Percentiles rank a stretch among this genome's conserved stretches.
These are phyloP conservation scores for Cytospora chrysosperma DNA, from an alignment of 2,329 filamentous ascomycete species.

Conservation along the genomic window DNA sequence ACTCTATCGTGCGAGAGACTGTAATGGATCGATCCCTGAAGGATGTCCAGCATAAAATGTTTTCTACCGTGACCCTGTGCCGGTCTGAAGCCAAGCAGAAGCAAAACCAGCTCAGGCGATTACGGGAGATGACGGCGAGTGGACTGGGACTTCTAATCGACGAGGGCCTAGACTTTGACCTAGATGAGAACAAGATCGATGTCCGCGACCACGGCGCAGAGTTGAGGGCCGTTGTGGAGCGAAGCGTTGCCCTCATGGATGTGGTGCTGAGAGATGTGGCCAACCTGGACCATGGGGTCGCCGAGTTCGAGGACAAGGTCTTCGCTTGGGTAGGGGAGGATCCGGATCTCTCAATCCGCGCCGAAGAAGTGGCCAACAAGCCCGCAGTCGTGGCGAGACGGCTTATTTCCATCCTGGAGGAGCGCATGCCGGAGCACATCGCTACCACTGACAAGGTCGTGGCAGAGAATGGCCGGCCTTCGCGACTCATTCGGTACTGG, in stretches of 20 bases:
- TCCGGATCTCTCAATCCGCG: conserved; percentile 54
- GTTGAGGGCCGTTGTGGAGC: conserved; percentile 72
- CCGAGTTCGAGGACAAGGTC: conserved; percentile 65
- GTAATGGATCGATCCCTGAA: conserved; percentile 70
- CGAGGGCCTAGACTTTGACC: conserved; percentile 72
- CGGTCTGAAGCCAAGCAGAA: conserved; percentile 75
- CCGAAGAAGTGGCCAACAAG: conserved; percentile 47
- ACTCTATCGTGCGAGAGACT: conserved; percentile 73
- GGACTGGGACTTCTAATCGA: conserved; percentile 85
- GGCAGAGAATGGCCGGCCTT: conserved; percentile 70
- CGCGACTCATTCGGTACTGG: conserved; percentile 81
- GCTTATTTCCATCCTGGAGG: conserved; percentile 66
- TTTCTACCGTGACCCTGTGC: conserved; percentile 76
- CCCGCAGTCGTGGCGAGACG: conserved; percentile 64
- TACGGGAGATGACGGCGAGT: conserved; percentile 79
- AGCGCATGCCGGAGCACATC: conserved; percentile 67
- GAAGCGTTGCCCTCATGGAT: conserved; percentile 82
- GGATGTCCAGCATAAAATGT: conserved; percentile 68
- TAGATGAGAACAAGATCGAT: conserved; percentile 53
- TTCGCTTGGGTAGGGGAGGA: conserved; percentile 63
- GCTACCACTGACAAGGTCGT: conserved; percentile 55
- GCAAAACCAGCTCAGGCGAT: conserved; percentile 65
- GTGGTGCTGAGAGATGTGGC: conserved; percentile 74
- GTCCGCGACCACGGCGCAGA: conserved; percentile 45
- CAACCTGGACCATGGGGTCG: conserved; percentile 59